Base-by-base conservation (phyloP, 305 asterid species). In the Withania somnifera region DNA sequence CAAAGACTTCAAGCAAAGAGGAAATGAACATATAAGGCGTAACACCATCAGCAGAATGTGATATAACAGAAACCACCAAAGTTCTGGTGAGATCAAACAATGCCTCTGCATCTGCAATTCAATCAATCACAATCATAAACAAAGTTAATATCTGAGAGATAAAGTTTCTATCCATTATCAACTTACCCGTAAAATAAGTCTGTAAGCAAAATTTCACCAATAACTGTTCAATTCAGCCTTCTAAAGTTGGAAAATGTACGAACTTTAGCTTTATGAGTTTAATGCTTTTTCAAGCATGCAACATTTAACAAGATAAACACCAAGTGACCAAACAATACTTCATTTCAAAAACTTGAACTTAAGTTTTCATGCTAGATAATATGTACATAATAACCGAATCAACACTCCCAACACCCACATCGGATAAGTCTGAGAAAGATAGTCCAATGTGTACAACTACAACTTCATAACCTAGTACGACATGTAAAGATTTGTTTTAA, bases 41-140 rank as follows among this genome's bases (percentile, higher is more conserved):
- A 36, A 91, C 77, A 40, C 78, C 87, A 64, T 64, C 50, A 19
- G 58, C 14, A 50, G 86, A 38, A 77, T 83, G 88, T 38, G 88
- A 78, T 85, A 83, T 89, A 52, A 86, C 88, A 28, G 90, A 89
- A 50, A 84, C 77, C 34, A 78, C 64, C 85, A 92, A 86, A 24
- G 90, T 75, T 82, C 67, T 82, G 0, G 91, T 84, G 63, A 92
- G 83, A 15, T 87, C 91, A 4, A 88, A 79, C 53, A 92, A 69
- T 30, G 94, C 84, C 85, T 89, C 92, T 34, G 94, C 97, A 81
- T 92, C 97, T 1, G 91, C 90, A 5, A 90, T 89, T 63, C 45
- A 15, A 63, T 30, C 71, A 63, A 63, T 28, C 71, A 63, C 0
- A 63, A 30, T 3, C 22, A 63, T 30, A 15, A 63, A 63, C 15